These are phyloP conservation scores for Niveomyces coronatus DNA, from an alignment of 2,329 filamentous ascomycete species.

Conservation along the genomic window DNA sequence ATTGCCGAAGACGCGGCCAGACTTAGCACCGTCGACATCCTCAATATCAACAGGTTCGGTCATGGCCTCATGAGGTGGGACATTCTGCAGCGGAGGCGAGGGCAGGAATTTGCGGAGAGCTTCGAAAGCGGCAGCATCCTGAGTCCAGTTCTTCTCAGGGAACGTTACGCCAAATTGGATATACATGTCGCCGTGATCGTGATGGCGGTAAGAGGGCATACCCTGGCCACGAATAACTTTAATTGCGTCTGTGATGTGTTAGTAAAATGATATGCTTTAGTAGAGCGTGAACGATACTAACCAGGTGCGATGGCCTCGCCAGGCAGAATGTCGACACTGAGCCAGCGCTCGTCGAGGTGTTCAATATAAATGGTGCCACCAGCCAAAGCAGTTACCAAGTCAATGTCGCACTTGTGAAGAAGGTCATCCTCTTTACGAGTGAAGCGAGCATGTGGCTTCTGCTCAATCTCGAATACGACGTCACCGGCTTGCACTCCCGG, in stretches of 20 bases:
- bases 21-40: constrained; percentile 61
- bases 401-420: constrained; percentile 90
- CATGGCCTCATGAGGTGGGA: constrained; percentile 77
- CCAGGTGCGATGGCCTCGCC: constrained; percentile 91
- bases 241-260: constrained; percentile 54
- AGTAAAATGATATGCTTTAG: constrained; percentile 14
- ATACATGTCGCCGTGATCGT: constrained; percentile 92
- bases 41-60: constrained; percentile 82
- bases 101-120: constrained; percentile 80
- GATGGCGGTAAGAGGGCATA: constrained; percentile 93
- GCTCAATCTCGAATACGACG: constrained; percentile 96
- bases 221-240: constrained; percentile 95
- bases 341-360: constrained; percentile 94
- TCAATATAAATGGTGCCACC: constrained; percentile 88
- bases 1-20: constrained; percentile 58
- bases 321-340: constrained; percentile 83
- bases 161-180: constrained; percentile 98
- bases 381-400: constrained; percentile 86
- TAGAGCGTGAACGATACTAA: constrained; percentile 35
- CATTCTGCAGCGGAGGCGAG: constrained; percentile 47
- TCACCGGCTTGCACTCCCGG: constrained; percentile 90
- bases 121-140: constrained; percentile 60
- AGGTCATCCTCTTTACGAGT: constrained; percentile 93
- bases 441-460: constrained; percentile 96
- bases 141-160: constrained; percentile 65